Base-by-base conservation (phyloP, 164 flowering plant species). In the Aristolochia fimbriata region DNA sequence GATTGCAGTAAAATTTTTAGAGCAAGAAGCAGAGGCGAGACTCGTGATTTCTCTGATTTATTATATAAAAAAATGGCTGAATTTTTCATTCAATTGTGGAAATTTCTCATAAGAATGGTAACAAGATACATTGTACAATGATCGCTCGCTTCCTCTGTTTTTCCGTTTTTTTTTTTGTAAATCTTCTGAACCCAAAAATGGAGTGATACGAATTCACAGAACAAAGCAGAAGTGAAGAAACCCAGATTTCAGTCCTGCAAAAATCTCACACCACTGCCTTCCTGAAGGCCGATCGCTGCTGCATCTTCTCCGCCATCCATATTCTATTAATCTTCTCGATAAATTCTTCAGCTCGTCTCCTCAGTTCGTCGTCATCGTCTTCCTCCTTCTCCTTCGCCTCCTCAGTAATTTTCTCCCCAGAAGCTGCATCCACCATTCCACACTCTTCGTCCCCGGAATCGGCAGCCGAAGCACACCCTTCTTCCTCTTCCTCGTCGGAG, bases 331-430 rank as follows among this genome's bases (percentile, higher is more conserved):
- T 65, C 56, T 78, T 80, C 15, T 72, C 71, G 46, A 86, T 81
- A 61, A 86, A 83, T 19, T 78, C 86, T 65, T 83, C 86, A 4
- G 71, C 75, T 68, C 80, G 77, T 67, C 59, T 77, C 60, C 77
- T 73, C 51, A 81, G 65, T 41, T 78, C 86, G 66, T 59, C 91
- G 0, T 79, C 74, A 3, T 68, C 74, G 0, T 60, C 74, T 1
- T 60, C 55, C 0, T 71, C 62, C 0, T 43, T 22, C 13, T 64
- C 61, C 1, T 24, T 31, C 6, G 50, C 33, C 15, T 59, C 57
- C 25, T 41, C 63, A 59, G 65, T 55, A 56, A 8, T 33, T 27
- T 15, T 60, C 48, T 60, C 45, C 9, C 25, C 25, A 14, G 22
- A 37, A 49, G 20, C 23, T 21, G 23, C 23, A 13, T 37, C 7